These are phyloP conservation scores for Hygrophila difformis DNA, from an alignment of 257 asterid genomes.

Conservation along the genomic window DNA sequence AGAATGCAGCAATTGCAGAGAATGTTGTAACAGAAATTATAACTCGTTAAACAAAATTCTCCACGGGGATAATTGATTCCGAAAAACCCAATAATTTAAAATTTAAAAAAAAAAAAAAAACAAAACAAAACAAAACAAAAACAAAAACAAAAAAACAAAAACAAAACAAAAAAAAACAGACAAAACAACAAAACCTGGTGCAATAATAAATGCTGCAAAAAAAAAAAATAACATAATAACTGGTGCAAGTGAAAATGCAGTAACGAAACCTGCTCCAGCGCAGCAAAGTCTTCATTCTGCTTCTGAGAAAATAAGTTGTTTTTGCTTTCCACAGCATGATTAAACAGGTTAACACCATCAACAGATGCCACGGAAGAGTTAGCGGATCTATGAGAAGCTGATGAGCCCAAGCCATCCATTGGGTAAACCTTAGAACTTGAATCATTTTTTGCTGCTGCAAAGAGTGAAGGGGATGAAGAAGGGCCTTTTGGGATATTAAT, in stretches of 20 bases:
- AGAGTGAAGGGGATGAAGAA: constrained; percentile 33
- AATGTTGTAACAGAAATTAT: not conserved
- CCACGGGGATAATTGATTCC: not conserved
- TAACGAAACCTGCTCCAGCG: constrained; percentile 78
- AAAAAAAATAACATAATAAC: not conserved
- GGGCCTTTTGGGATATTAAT: constrained; percentile 59
- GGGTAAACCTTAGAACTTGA: constrained; percentile 47
- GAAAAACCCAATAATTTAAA: not conserved
- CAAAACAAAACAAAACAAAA: not conserved
- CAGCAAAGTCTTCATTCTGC: constrained; percentile 86
- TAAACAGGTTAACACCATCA: constrained; percentile 38
- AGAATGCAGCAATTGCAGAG: not conserved
- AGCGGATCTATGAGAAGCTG: constrained; percentile 27
- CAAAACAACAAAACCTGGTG: not conserved
- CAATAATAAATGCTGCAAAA: not conserved
- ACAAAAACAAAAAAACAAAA: too few relatives aligned
- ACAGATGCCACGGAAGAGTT: constrained; percentile 32
- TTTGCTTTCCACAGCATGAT: constrained; percentile 32
- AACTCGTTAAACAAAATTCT: not conserved
- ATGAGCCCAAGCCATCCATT: constrained; percentile 44
- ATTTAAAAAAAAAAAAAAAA: too few relatives aligned
- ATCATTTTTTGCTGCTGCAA: constrained; percentile 36
- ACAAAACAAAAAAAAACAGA: not conserved
- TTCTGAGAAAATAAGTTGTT: constrained; percentile 41
- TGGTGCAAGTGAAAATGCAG: not conserved